A percentile compares a stretch with the other conserved stretches of the same genome.
Evolutionary conservation across 805 yeast genomes (phyloP).

Genomic region (Ascoidea asiatica): DNA sequence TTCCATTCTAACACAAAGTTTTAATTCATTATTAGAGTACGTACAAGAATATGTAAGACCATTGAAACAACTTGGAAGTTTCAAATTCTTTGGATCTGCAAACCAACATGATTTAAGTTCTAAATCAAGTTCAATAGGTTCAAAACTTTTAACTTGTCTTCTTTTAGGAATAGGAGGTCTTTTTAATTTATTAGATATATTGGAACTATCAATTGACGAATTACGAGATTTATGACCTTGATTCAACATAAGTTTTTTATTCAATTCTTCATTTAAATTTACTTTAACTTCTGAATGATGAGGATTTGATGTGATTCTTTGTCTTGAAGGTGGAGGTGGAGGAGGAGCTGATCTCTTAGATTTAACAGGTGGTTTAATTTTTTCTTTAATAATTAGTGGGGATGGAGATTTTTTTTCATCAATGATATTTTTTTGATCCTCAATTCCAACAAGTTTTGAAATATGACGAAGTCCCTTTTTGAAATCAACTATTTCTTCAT

Average conservation of each 20-base stretch:
- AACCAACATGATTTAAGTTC: slow-evolving; percentile 35
- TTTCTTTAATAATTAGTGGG: too few relatives aligned
- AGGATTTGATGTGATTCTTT: not conserved
- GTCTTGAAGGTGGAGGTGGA: slow-evolving; percentile 20
- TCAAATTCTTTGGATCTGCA: slow-evolving; percentile 16
- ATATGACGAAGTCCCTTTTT: too few relatives aligned
- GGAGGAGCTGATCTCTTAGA: too few relatives aligned
- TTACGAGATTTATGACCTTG: not conserved
- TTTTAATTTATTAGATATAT: not conserved
- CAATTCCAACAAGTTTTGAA: too few relatives aligned
- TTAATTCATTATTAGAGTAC: slow-evolving; percentile 14
- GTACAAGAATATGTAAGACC: slow-evolving; percentile 22
- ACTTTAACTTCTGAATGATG: not conserved
- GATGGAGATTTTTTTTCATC: too few relatives aligned
- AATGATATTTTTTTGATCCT: too few relatives aligned
- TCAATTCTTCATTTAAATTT: not conserved
- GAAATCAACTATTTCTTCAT: too few relatives aligned
- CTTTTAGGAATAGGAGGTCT: not conserved
- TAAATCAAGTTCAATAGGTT: slow-evolving; percentile 25
- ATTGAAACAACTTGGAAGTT: slow-evolving; percentile 24
- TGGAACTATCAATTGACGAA: not conserved
- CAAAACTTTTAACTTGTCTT: slow-evolving; percentile 15
- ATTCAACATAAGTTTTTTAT: too few relatives aligned
- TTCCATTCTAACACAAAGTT: slow-evolving; percentile 22
- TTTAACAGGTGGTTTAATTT: too few relatives aligned